Base-by-base conservation (phyloP, 441 rosid genomes). In the Mallotus japonicus region DNA sequence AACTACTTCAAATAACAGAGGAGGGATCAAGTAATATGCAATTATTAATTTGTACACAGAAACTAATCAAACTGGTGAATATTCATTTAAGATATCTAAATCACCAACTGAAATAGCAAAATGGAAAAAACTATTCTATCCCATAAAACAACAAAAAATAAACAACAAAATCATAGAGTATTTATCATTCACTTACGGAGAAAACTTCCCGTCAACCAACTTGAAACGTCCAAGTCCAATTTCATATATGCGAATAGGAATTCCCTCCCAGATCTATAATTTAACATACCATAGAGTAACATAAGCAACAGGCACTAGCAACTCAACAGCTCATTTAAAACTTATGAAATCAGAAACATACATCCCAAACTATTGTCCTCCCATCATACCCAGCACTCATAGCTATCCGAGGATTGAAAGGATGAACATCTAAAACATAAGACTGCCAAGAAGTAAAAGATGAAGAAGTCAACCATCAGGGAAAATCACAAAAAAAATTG, bases 371-470 rank as follows among this genome's bases (percentile, higher is more conserved):
- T 71, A 93, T 96, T 57, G 96, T 87, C 82, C 84, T 88, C 75
- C 99, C 99, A 82, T 96, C 99, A 81, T 96, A 96, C 65, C 99
- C 99, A 71, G 98, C 99, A 86, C 99, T 96, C 99, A 96, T 96
- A 74, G 98, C 99, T 76, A 96, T 91, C 80, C 97, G 90, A 12
- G 98, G 97, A 71, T 96, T 92, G 88, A 89, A 92, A 78, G 99
- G 99, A 85, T 96, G 99, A 83, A 93, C 97, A 77, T 96, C 99
- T 85, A 96, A 84, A 80, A 96, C 99, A 86, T 93, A 96, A n/a
- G 99, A 90, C 99, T 96, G 84, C 70, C 83, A 83, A 72, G 67
- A 78, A 78, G 42, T 71, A 37, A 69, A 70, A 37, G 71, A 65
- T 37, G 46, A 79, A 57, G 20, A 32, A 75, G 78, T 76, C 70